Conservation (phyloP, 495 filamentous ascomycete species). For the Aspergillus campestris region DNA sequence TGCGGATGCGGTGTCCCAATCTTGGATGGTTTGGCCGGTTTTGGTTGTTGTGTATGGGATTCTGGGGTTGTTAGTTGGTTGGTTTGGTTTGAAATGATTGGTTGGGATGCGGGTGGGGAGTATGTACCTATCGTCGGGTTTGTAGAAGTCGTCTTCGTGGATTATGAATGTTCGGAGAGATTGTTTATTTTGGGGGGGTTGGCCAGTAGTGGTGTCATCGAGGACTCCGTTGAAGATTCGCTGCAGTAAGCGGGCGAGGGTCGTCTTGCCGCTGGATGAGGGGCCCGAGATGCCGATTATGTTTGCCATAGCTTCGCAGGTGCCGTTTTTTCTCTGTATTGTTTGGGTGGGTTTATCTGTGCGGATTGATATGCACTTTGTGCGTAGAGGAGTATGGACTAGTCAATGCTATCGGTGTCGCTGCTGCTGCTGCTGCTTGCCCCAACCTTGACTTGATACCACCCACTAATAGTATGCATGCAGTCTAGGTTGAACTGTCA, state of each 20-base stretch:
- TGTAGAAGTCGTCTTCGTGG: slow-evolving; percentile 92
- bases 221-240: slow-evolving; percentile 44
- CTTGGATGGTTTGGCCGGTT: slow-evolving; percentile 47
- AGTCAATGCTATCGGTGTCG: no score
- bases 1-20: slow-evolving; percentile 81
- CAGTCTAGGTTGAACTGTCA: no score
- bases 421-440: no score
- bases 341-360: background rate
- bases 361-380: background rate
- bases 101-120: background rate
- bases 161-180: slow-evolving; percentile 64
- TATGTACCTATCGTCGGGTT: slow-evolving; percentile 57
- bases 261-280: slow-evolving; percentile 75
- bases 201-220: no score
- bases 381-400: no score
- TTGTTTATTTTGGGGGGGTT: no score
- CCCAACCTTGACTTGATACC: no score
- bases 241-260: slow-evolving; percentile 64
- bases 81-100: background rate
- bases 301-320: slow-evolving; percentile 1
- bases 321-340: slow-evolving; percentile 6
- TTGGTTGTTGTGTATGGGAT: slow-evolving; percentile 43
- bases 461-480: no score
- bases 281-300: slow-evolving; percentile 66
- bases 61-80: slow-evolving; percentile 12